These are phyloP conservation scores for Tricharina praecox DNA, from an alignment of 495 filamentous ascomycete genomes.

Conservation along the genomic window DNA sequence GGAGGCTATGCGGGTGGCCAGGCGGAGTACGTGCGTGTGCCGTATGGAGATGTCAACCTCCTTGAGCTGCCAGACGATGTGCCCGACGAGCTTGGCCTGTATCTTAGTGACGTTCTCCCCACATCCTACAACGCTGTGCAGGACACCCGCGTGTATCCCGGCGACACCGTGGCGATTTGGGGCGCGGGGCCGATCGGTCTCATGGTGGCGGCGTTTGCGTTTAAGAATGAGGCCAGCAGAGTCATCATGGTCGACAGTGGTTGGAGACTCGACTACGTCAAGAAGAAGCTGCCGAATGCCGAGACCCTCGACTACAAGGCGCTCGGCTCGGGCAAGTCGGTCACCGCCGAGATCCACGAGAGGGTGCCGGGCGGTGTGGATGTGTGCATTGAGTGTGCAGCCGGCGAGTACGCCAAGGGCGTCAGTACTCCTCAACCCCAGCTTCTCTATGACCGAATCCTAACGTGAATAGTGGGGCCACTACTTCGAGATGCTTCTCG, in stretches of 20 bases:
- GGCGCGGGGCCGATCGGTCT: slow-evolving; percentile 46
- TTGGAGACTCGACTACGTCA: slow-evolving; percentile 52
- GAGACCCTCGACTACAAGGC: slow-evolving; percentile 43
- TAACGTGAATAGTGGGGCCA: no score
- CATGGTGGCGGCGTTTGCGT: slow-evolving; percentile 59
- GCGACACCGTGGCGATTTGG: slow-evolving; percentile 70
- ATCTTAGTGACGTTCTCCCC: slow-evolving; percentile 44
- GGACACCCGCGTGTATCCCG: slow-evolving; percentile 63
- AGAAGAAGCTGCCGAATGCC: slow-evolving; percentile 42
- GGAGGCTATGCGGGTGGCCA: slow-evolving; percentile 56
- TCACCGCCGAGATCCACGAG: slow-evolving; percentile 54
- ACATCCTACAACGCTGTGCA: slow-evolving; percentile 58
- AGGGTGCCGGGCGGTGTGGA: slow-evolving; percentile 53
- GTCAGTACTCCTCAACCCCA: background rate
- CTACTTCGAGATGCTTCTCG: slow-evolving; percentile 55
- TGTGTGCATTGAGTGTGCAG: slow-evolving; percentile 64
- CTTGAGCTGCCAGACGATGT: slow-evolving; percentile 46
- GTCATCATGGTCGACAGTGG: slow-evolving; percentile 65
- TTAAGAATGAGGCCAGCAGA: slow-evolving; percentile 52
- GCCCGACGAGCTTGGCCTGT: slow-evolving; percentile 43
- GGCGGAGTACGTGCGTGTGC: slow-evolving; percentile 51
- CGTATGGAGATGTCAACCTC: slow-evolving; percentile 48
- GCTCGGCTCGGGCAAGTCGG: slow-evolving; percentile 39
- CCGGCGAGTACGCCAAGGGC: slow-evolving; percentile 48
- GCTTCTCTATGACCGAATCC: background rate